Conservation (phyloP, 805 yeast species). For the Brettanomyces nanus region DNA sequence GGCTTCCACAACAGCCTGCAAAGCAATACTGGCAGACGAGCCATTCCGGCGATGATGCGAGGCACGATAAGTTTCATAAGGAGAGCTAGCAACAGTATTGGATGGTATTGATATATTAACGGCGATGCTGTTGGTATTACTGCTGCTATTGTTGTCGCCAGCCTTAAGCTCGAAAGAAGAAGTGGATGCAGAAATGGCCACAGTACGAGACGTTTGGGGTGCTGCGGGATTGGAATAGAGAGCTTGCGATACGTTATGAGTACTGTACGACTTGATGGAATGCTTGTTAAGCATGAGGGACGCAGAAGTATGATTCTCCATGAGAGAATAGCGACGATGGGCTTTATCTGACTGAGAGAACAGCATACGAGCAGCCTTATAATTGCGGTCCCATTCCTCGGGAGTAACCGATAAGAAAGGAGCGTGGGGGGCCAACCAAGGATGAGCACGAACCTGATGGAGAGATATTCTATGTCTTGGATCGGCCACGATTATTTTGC, state of each 20-base stretch:
- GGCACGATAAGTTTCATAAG: conserved; percentile 22
- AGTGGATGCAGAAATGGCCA: conserved; percentile 26
- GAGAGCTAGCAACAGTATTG: conserved; percentile 1
- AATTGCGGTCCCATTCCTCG: conserved; percentile 76
- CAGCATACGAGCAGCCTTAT: conserved; percentile 31
- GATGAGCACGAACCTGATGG: conserved; percentile 66
- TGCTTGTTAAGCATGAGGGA: conserved; percentile 29
- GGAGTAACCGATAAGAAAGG: conserved; percentile 79
- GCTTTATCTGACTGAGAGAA: conserved; percentile 18
- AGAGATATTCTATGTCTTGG: conserved; percentile 70
- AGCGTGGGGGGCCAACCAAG: conserved; percentile 83
- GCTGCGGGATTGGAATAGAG: conserved; percentile 50
- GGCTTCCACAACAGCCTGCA: conserved; percentile 69
- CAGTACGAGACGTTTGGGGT: conserved; percentile 51
- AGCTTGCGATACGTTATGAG: conserved; percentile 28
- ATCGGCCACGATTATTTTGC: conserved; percentile 78
- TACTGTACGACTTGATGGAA: conserved; percentile 28
- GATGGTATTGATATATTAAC: no score
- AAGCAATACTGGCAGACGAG: conserved; percentile 56
- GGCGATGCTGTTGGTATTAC: conserved; percentile 4
- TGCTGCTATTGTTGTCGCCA: no score
- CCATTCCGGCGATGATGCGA: conserved; percentile 20
- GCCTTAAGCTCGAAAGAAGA: conserved; percentile 6
- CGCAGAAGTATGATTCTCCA: conserved; percentile 36
- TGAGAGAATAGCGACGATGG: conserved; percentile 33